Evolutionary conservation across 192 early-diverging fungal genomes (phyloP).

Genomic region (Entomortierella beljakovae): DNA sequence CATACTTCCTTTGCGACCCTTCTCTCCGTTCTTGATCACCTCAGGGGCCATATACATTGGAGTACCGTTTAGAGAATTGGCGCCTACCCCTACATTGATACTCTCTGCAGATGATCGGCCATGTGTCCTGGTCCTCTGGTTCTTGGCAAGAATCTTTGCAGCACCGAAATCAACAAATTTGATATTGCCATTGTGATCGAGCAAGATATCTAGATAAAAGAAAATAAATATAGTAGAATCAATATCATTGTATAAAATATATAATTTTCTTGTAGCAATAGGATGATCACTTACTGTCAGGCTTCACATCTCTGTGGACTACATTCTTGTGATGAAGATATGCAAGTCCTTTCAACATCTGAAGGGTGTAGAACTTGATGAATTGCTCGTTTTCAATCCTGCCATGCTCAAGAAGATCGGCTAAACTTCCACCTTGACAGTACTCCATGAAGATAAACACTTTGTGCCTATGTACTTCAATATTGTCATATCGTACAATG

Average conservation of each 20-base stretch:
- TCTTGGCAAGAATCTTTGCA: slow-evolving; percentile 85
- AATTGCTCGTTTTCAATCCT: slow-evolving; percentile 81
- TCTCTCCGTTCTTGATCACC: slow-evolving; percentile 83
- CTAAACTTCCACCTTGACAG: slow-evolving; percentile 81
- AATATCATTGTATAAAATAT: slow-evolving; percentile 55
- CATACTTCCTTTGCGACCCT: slow-evolving; percentile 82
- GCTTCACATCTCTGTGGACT: slow-evolving; percentile 92
- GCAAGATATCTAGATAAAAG: slow-evolving; percentile 75
- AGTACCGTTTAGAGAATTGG: slow-evolving; percentile 70
- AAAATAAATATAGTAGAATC: slow-evolving; percentile 66
- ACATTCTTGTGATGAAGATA: slow-evolving; percentile 88
- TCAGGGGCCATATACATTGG: slow-evolving; percentile 82
- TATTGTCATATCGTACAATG: slow-evolving; percentile 91
- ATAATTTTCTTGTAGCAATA: neutral
- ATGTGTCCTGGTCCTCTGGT: slow-evolving; percentile 70
- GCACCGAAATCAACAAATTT: slow-evolving; percentile 94
- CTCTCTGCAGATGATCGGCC: slow-evolving; percentile 50
- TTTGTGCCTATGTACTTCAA: slow-evolving; percentile 92
- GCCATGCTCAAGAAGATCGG: slow-evolving; percentile 81
- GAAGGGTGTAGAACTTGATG: slow-evolving; percentile 78
- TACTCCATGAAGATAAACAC: slow-evolving; percentile 95
- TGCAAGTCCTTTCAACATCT: slow-evolving; percentile 85
- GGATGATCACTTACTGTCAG: slow-evolving; percentile 71
- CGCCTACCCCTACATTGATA: slow-evolving; percentile 59
- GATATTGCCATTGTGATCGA: slow-evolving; percentile 81